These are phyloP conservation scores for Erythrophleum ivorense DNA, from an alignment of 331 rosid species.

Conservation along the genomic window DNA sequence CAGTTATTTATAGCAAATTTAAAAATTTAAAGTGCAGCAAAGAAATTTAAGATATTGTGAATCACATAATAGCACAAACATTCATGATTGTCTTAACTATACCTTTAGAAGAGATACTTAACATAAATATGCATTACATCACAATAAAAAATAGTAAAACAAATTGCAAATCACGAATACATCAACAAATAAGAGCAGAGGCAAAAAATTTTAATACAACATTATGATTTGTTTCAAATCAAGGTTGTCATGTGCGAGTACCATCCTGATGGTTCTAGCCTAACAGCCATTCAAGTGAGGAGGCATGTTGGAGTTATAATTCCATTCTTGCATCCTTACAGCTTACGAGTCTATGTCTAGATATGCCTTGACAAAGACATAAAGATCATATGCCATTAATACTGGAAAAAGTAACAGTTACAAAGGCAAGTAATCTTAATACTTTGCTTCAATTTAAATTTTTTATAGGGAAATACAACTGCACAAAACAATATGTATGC, in stretches of 20 bases:
- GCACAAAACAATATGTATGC: neutral
- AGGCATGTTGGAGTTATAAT: neutral
- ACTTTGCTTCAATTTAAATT: slow-evolving; percentile 15
- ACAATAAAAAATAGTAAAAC: neutral
- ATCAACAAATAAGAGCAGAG: neutral
- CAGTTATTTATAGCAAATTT: slow-evolving; percentile 19
- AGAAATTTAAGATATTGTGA: neutral
- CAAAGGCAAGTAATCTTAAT: neutral
- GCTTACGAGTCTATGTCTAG: neutral
- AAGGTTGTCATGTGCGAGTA: neutral
- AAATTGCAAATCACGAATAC: neutral
- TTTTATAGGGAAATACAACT: slow-evolving; percentile 6
- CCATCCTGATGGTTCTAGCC: slow-evolving; percentile 6
- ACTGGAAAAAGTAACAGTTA: neutral
- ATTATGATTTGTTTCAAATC: slow-evolving; percentile 5
- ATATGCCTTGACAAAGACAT: neutral
- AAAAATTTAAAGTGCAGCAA: neutral
- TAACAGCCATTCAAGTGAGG: neutral
- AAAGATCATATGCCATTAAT: neutral
- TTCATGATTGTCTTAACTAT: neutral
- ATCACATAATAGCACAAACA: neutral
- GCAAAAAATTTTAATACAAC: neutral
- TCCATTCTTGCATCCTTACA: neutral
- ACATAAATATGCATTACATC: neutral
- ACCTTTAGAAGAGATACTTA: neutral